Conservation (phyloP, 139 green algal genomes). For the Trebouxia sp. region DNA sequence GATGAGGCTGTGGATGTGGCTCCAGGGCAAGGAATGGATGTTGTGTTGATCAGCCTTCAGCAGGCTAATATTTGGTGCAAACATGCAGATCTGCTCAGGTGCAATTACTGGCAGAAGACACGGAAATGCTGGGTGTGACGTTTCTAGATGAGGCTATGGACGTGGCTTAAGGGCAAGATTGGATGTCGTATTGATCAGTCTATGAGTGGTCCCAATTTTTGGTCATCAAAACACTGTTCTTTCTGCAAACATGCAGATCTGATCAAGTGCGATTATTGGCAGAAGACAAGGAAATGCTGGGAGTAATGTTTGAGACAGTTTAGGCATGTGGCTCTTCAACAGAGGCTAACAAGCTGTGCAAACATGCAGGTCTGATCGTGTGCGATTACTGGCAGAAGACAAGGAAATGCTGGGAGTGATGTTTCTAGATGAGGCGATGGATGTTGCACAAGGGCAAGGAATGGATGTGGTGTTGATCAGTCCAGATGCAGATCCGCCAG, state of each 20-base stretch:
- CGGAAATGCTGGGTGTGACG: slow-evolving; percentile 58
- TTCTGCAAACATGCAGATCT: slow-evolving; percentile 39
- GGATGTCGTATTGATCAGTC: slow-evolving; percentile 66
- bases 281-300: slow-evolving; percentile 53
- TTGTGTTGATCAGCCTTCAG: slow-evolving; percentile 72
- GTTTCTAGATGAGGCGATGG: slow-evolving; percentile 38
- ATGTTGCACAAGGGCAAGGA: slow-evolving; percentile 42
- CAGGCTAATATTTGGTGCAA: too few relatives aligned
- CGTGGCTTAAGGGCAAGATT: slow-evolving; percentile 45
- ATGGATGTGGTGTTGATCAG: slow-evolving; percentile 69
- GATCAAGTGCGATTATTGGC: slow-evolving; percentile 56
- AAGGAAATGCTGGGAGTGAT: slow-evolving; percentile 62
- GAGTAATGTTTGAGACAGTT: too few relatives aligned
- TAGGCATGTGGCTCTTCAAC: too few relatives aligned
- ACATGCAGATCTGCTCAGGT: slow-evolving; percentile 48
- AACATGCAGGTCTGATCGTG: slow-evolving; percentile 43
- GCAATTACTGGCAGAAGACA: slow-evolving; percentile 53
- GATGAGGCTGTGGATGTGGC: slow-evolving; percentile 45
- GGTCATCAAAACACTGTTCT: too few relatives aligned
- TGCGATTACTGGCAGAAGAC: slow-evolving; percentile 57
- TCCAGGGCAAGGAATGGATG: slow-evolving; percentile 49
- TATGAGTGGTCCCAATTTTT: slow-evolving; percentile 47
- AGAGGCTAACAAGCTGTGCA: neutral
- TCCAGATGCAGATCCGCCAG: slow-evolving; percentile 54
- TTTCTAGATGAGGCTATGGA: slow-evolving; percentile 36